These are phyloP conservation scores for Ustilago tritici DNA, from an alignment of 1,284 basidiomycete species.

Conservation along the genomic window DNA sequence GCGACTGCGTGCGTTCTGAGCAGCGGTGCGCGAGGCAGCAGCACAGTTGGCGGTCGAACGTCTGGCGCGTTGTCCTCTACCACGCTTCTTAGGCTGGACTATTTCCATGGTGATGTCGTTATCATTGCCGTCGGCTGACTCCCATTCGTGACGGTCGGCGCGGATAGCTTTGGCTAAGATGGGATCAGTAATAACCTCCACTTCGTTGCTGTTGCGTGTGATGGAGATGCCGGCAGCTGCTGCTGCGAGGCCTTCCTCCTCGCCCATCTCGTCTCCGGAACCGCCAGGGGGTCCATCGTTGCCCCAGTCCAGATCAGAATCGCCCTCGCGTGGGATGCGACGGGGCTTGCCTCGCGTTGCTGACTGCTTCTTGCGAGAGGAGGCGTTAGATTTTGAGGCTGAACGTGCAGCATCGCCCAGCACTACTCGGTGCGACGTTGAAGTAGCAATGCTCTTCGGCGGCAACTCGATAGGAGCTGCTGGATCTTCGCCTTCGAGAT, in stretches of 20 bases:
- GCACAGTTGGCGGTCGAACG: conserved; percentile 29
- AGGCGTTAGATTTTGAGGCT: background rate
- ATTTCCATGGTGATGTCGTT: conserved; percentile 16
- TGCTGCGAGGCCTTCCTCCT: conserved; percentile 31
- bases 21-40: conserved; percentile 24
- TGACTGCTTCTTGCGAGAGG: conserved; percentile 16
- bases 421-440: conserved; percentile 24
- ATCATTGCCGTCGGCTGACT: conserved; percentile 25
- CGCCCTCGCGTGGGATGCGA: conserved; percentile 53
- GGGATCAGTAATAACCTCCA: conserved; percentile 29
- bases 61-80: conserved; percentile 44
- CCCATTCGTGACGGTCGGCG: conserved; percentile 50
- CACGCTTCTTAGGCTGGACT: conserved; percentile 26
- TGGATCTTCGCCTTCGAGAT: conserved; percentile 45
- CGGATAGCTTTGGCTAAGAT: conserved; percentile 45
- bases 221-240: conserved; percentile 48
- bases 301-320: conserved; percentile 66
- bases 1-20: conserved; percentile 31
- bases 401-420: conserved; percentile 34
- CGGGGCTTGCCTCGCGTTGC: conserved; percentile 21
- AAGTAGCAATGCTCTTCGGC: conserved; percentile 1
- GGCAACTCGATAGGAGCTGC: background rate
- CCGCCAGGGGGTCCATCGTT: conserved; percentile 59
- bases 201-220: conserved; percentile 21
- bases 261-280: conserved; percentile 9